Base-by-base conservation (phyloP, 495 filamentous ascomycete genomes). In the Cercophora sp. region DNA sequence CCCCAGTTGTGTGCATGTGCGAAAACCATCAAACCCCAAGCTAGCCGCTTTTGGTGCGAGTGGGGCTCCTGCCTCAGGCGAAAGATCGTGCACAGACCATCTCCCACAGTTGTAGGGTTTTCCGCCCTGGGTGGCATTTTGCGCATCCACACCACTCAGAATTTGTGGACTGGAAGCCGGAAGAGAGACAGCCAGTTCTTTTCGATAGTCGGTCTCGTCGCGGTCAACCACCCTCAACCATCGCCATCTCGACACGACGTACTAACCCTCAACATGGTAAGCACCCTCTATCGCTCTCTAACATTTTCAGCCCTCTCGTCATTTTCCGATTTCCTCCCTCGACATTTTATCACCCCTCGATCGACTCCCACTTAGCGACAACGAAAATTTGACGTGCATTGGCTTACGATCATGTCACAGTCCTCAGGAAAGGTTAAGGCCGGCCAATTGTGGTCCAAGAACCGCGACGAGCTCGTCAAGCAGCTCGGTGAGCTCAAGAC, bases 371-470 rank as follows among this genome's bases (percentile, higher is more conserved):
- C 32, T 13, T 10, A 20, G 25, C 40, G 31, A 25, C 32, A 41
- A 11, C 51, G 25, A 51, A 48, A 36, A 36, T 23, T 46, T 31
- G 15, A 41, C 20, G 50, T 48, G 35, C 55, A 60, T 35, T 36
- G 31, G 61, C 66, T 69, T 48, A 70, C 64, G 47, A 56, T 43
- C 8, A 42, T 65, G 66, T 58, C 35, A 57, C 67, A 92, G 90
- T 94, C 90, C 78, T 76, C 85, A 65, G 79, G 82, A 71, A 94
- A 94, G 80, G 88, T 97, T 76, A 96, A 96, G 83, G 83, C 91
- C 71, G 83, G 79, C 78, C 81, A 85, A 78, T 87, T 99, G 73
- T 97, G 94, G 93, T 84, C 85, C 76, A 99, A 99, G 90, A 88
- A 80, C 85, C 96, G 96, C 85, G 87, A 92, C 67, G 94, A 98